A percentile compares a stretch with the other conserved stretches of the same genome.
Evolutionary conservation across 2,329 filamentous ascomycete genomes (phyloP).

Genomic region (Akanthomyces dipterigenus): DNA sequence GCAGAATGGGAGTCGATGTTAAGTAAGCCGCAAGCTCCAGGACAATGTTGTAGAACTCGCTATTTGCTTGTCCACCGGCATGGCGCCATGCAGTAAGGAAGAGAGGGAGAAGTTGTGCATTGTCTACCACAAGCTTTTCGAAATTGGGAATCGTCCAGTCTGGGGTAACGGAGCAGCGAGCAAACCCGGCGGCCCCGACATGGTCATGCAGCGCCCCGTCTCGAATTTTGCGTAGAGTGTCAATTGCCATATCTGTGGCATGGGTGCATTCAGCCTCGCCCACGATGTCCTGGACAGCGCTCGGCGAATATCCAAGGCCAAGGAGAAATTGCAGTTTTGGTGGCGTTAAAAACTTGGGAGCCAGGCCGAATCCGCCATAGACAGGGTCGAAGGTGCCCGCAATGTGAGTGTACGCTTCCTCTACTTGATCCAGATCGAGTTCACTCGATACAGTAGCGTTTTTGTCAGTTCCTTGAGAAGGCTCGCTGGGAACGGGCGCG

Average conservation of each 20-base stretch:
- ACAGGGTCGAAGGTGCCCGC: slow-evolving; percentile 70
- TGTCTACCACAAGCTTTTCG: slow-evolving; percentile 94
- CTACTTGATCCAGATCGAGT: slow-evolving; percentile 81
- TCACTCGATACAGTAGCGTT: slow-evolving; percentile 49
- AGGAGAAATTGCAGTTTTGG: slow-evolving; percentile 79
- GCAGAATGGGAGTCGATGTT: slow-evolving; percentile 60
- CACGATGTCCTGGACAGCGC: slow-evolving; percentile 76
- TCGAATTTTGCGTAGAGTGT: slow-evolving; percentile 69
- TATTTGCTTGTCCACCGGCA: slow-evolving; percentile 41
- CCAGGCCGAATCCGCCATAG: slow-evolving; percentile 72
- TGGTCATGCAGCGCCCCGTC: slow-evolving; percentile 51
- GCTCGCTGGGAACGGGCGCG: slow-evolving; percentile 23
- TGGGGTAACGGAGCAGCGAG: slow-evolving; percentile 77
- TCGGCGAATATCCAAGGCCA: slow-evolving; percentile 63
- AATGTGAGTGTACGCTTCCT: slow-evolving; percentile 82
- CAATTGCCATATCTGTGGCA: slow-evolving; percentile 71
- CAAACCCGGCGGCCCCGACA: slow-evolving; percentile 46
- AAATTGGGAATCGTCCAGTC: slow-evolving; percentile 96
- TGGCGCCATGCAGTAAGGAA: slow-evolving; percentile 82
- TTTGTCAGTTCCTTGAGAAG: slow-evolving; percentile 17
- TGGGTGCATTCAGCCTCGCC: slow-evolving; percentile 68
- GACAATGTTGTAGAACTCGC: slow-evolving; percentile 70
- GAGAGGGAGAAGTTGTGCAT: slow-evolving; percentile 74
- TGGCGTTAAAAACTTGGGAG: slow-evolving; percentile 87
- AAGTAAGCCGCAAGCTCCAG: slow-evolving; percentile 85